Evolutionary conservation across 139 green algal genomes (phyloP), one percentile per base, ranked within the genome.

Genomic region (Chara braunii): DNA sequence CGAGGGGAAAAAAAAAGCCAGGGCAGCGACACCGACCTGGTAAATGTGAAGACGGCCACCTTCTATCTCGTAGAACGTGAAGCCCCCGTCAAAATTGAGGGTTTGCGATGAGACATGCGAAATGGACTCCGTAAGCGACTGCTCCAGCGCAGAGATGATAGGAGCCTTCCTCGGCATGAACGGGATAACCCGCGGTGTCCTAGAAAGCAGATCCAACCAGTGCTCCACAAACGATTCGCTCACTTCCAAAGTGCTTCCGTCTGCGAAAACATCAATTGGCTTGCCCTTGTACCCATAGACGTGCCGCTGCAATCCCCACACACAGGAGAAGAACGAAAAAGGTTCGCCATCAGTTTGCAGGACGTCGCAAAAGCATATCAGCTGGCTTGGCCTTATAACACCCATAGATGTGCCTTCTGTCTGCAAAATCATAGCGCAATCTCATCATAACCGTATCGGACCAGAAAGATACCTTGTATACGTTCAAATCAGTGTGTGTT

Each of bases 281-380:
- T 35, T 57, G 12, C 26, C 45, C 7, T 64, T 3, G 37, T 70
- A 37, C 2, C 50, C 52, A 45, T 54, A 72, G 29, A 72, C 64
- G 62, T 52, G 11, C 54, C 62, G 63, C 62, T 72, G 60, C 60
- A 70, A 64, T 18, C 40, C 18, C 40, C 40, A 48, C 40, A 48
- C 48, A 57, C 55, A 23, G 9, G 29, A 26, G 23, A 54, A 4
- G 4, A 23, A 48, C 29, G 22, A 69, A 70, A 7, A 30, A 9
- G 59, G n/a, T n/a, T n/a, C n/a, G n/a, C n/a, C n/a, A n/a, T n/a
- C n/a, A n/a, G n/a, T n/a, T n/a, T n/a, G n/a, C n/a, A n/a, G n/a
- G n/a, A n/a, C n/a, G n/a, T n/a, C n/a, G n/a, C n/a, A n/a, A n/a
- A n/a, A n/a, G n/a, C n/a, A n/a, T n/a, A n/a, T n/a, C n/a, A n/a